These are phyloP conservation scores for Cytospora piceae DNA, from an alignment of 2,329 filamentous ascomycete species.

Conservation along the genomic window DNA sequence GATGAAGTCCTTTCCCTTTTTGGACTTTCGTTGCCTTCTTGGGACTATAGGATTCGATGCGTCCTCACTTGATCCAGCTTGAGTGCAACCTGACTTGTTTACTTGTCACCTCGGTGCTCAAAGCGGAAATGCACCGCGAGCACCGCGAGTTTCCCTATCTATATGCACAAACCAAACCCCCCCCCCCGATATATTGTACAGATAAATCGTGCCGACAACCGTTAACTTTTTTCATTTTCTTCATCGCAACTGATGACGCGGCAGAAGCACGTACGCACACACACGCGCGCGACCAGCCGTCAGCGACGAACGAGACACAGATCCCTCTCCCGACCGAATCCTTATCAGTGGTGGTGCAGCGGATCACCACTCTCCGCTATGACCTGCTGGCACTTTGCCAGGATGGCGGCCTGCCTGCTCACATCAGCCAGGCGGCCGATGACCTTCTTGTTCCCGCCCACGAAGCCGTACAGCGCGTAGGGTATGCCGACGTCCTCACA, in stretches of 20 bases:
- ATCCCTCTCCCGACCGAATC: not conserved
- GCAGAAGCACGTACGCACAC: not conserved
- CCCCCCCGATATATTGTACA: not conserved
- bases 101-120: not conserved
- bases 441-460: slow-evolving; percentile 81
- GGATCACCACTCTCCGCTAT: slow-evolving; percentile 42
- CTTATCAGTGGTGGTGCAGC: slow-evolving; percentile 30
- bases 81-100: not conserved
- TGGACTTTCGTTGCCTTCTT: not conserved
- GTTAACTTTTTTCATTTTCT: not conserved
- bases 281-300: not conserved
- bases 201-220: not conserved
- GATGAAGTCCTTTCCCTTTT: not conserved
- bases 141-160: not conserved
- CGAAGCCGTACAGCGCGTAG: slow-evolving; percentile 84
- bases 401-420: slow-evolving; percentile 75
- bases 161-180: not conserved
- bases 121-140: not conserved
- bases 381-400: slow-evolving; percentile 72
- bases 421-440: slow-evolving; percentile 78
- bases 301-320: not conserved
- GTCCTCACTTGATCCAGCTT: not conserved
- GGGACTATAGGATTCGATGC: not conserved
- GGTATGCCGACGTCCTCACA: slow-evolving; percentile 82
- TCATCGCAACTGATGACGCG: not conserved